Conservation (phyloP, 1,284 basidiomycete genomes). For the Cerioporus squamosus region DNA sequence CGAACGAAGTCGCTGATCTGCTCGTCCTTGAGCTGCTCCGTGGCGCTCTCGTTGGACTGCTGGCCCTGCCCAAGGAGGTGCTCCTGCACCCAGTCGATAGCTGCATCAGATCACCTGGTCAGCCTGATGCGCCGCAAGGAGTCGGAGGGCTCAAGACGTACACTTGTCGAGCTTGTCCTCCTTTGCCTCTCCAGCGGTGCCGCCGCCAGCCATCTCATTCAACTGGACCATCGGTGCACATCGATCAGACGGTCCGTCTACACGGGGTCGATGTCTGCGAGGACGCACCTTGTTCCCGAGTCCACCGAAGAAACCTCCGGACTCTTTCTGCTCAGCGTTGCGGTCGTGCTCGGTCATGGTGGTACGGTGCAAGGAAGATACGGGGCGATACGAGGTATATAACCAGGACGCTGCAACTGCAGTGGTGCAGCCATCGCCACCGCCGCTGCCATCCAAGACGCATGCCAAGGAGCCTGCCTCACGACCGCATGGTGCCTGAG, state of each 20-base stretch:
- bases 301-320: neutral
- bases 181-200: conserved; percentile 33
- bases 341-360: neutral
- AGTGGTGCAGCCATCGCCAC: no score
- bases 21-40: conserved; percentile 47
- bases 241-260: neutral
- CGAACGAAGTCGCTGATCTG: conserved; percentile 43
- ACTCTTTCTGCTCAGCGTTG: neutral
- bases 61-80: conserved; percentile 43
- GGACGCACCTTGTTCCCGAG: neutral
- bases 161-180: conserved; percentile 34
- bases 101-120: conserved; percentile 20
- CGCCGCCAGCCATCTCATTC: conserved; percentile 36
- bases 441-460: no score
- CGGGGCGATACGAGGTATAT: no score
- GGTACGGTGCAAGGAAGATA: neutral
- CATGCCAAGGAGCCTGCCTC: no score
- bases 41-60: conserved; percentile 43
- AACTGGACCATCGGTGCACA: conserved; percentile 9
- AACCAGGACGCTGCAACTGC: no score
- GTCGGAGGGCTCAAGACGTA: conserved; percentile 2
- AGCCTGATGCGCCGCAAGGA: neutral
- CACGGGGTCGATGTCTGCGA: neutral
- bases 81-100: conserved; percentile 47
- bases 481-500: no score